Base-by-base conservation (phyloP, 371 early-diverging fungal species). In the Blyttiomyces sp. region DNA sequence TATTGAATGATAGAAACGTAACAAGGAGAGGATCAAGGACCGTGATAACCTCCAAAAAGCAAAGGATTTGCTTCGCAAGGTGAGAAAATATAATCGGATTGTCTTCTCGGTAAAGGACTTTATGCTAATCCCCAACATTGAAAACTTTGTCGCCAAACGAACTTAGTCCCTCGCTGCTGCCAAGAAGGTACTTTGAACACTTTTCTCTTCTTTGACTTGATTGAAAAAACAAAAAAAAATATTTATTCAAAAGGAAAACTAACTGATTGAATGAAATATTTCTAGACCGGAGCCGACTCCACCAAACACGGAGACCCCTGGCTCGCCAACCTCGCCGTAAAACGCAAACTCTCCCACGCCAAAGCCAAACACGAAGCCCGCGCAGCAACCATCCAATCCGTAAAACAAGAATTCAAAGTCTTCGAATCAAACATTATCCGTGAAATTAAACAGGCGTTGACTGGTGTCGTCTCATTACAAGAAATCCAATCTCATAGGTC, bases 31-130 rank as follows among this genome's bases (percentile, higher is more conserved):
- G 23, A 36, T 64, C 44, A 49, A 45, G 46, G 69, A 69, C 58
- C 55, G 57, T 45, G 31, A 43, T 73, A 76, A 27, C 72, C 46
- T 17, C 76, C 75, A 67, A 72, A 67, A 27, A 73, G 81, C 48
- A 6, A 71, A 72, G 21, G 80, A 81, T 50, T 62, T 67, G 44
- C 70, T 69, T 32, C 68, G 72, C 26, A 63, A 69, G 31, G 46
- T 46, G 19, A n/a, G n/a, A n/a, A n/a, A n/a, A n/a, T n/a, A n/a
- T n/a, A n/a, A n/a, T n/a, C n/a, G n/a, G n/a, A n/a, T n/a, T n/a
- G n/a, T n/a, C n/a, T n/a, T n/a, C n/a, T n/a, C n/a, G n/a, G n/a
- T n/a, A n/a, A n/a, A n/a, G n/a, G n/a, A n/a, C n/a, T n/a, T n/a
- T n/a, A n/a, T n/a, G n/a, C n/a, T n/a, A n/a, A n/a, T n/a, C n/a